These are phyloP conservation scores for Ogataea neopini DNA, from an alignment of 805 yeast genomes.

Conservation along the genomic window DNA sequence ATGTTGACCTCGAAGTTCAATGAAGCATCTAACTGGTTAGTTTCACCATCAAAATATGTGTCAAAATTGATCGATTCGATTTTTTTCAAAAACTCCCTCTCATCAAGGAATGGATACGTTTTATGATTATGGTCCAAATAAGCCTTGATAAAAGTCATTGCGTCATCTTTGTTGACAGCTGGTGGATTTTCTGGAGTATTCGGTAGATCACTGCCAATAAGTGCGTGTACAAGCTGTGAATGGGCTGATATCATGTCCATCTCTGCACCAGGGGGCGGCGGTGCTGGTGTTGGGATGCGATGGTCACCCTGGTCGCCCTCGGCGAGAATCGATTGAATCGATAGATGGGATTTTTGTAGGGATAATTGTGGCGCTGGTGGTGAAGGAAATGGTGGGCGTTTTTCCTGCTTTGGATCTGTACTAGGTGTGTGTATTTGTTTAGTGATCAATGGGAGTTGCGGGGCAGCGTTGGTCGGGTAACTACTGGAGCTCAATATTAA, in stretches of 20 bases:
- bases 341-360: slow-evolving; percentile 11
- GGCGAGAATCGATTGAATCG: slow-evolving; percentile 17
- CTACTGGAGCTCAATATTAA: background rate
- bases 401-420: no score
- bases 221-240: slow-evolving; percentile 14
- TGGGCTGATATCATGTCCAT: slow-evolving; percentile 16
- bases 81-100: slow-evolving; percentile 36
- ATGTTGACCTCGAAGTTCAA: slow-evolving; percentile 48
- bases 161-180: slow-evolving; percentile 22
- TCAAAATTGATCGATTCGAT: slow-evolving; percentile 30
- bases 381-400: no score
- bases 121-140: slow-evolving; percentile 47
- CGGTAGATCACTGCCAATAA: slow-evolving; percentile 32
- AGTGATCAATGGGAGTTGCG: background rate
- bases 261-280: background rate
- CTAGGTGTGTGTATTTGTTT: no score
- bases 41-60: slow-evolving; percentile 15
- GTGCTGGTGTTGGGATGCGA: no score
- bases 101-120: slow-evolving; percentile 45
- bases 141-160: slow-evolving; percentile 42
- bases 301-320: background rate
- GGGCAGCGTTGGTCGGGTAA: background rate
- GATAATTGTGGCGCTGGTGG: background rate
- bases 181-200: slow-evolving; percentile 33
- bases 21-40: slow-evolving; percentile 28